Conservation (phyloP, 164 flowering plant species). For the Stephania yunnanensis region DNA sequence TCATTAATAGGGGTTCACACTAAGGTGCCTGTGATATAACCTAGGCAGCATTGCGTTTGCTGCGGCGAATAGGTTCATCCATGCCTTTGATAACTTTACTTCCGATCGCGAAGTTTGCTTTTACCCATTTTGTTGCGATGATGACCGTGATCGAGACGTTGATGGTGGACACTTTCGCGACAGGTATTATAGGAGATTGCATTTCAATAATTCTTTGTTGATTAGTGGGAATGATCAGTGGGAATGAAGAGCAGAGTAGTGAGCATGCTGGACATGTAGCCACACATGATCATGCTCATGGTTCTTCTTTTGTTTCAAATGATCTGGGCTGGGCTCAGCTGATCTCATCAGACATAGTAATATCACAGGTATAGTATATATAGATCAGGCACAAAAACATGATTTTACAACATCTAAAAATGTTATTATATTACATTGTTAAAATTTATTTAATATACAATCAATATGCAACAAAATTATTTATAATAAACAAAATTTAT, state of each 20-base stretch:
- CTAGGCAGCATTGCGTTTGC: too few relatives aligned
- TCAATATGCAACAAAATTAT: too few relatives aligned
- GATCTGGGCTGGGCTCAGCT: neutral
- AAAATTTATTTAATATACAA: too few relatives aligned
- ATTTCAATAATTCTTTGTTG: conserved; percentile 12
- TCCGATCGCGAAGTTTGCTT: conserved; percentile 24
- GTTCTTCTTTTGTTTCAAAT: conserved; percentile 15
- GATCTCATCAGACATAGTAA: conserved; percentile 31
- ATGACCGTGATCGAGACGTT: conserved; percentile 28
- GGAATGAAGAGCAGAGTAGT: conserved; percentile 15
- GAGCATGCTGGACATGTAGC: conserved; percentile 33
- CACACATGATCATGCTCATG: conserved; percentile 45
- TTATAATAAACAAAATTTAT: too few relatives aligned
- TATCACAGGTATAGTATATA: conserved; percentile 34
- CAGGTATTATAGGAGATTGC: conserved; percentile 20
- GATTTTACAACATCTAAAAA: too few relatives aligned
- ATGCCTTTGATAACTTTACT: conserved; percentile 32
- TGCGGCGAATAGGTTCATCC: conserved; percentile 39
- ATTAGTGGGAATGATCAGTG: too few relatives aligned
- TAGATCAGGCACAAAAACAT: too few relatives aligned
- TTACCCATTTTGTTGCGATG: conserved; percentile 31
- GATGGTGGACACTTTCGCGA: conserved; percentile 28
- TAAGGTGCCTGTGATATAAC: too few relatives aligned
- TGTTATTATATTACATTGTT: too few relatives aligned
- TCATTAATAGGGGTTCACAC: too few relatives aligned